These are phyloP conservation scores for Cyclostephanos invisitatus DNA, from an alignment of 108 stramenopile species.

Conservation along the genomic window DNA sequence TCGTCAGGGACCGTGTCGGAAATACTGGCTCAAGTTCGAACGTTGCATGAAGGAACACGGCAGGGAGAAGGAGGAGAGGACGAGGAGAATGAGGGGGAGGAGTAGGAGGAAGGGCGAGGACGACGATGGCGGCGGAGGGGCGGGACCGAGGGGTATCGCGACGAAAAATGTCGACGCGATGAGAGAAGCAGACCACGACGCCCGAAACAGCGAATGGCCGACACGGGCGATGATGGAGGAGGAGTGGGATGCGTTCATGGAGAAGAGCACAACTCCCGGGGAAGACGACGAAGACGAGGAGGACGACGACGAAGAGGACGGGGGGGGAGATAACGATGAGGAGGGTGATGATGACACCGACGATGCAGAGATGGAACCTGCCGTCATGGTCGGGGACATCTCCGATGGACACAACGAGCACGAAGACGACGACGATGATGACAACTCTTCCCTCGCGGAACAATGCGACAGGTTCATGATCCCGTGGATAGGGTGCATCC, in stretches of 20 bases:
- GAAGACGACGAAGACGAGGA: conserved; percentile 47
- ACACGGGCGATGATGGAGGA: conserved; percentile 13
- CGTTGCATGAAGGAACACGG: conserved; percentile 82
- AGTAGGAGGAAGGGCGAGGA: neutral
- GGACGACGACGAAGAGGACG: conserved; percentile 33
- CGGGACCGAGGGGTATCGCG: too few relatives aligned
- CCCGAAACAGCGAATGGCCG: neutral
- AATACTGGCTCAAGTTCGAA: conserved; percentile 82
- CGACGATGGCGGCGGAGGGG: neutral
- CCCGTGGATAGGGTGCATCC: conserved; percentile 76
- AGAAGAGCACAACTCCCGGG: conserved; percentile 43
- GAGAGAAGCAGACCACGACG: too few relatives aligned
- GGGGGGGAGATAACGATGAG: conserved; percentile 32
- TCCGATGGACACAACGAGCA: neutral
- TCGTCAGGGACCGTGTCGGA: conserved; percentile 86
- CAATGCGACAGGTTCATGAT: conserved; percentile 71
- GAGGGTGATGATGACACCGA: conserved; percentile 44
- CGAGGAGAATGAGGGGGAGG: neutral
- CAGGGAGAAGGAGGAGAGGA: conserved; percentile 35
- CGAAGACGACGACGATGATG: conserved; percentile 24
- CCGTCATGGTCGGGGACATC: neutral
- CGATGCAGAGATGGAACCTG: conserved; percentile 35
- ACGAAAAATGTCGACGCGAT: neutral
- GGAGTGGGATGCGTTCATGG: conserved; percentile 55
- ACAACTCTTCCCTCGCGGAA: conserved; percentile 35